Base-by-base conservation (phyloP, 495 filamentous ascomycete species). In the Podospora conica region DNA sequence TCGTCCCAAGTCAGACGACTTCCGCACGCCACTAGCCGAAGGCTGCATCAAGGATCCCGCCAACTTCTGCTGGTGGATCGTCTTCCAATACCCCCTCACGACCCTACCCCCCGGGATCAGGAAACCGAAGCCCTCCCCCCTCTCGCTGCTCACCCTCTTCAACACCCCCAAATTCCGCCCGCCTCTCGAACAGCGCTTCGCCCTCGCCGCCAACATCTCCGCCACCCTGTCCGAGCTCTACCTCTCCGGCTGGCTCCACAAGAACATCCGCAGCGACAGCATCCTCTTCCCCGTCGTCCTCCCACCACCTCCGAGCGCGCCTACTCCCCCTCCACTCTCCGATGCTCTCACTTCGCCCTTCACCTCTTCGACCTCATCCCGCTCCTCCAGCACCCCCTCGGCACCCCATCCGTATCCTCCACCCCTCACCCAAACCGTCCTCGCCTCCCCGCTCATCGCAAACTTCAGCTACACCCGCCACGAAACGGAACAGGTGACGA, bases 171-270 rank as follows among this genome's bases (percentile, higher is more conserved):
- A 66, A 12, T 64, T 64, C 62, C 62, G 62, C 18, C 64, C 64
- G 1, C 58, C 48, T 3, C 64, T 66, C n/a, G 64, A 66, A 12
- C 33, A 55, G 4, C 33, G 64, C 10, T 27, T 66, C 25, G 64
- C 58, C 18, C 48, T 66, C 18, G 64, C 64, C 40, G 55, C 40
- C 53, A 31, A 40, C n/a, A n/a, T 66, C 10, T 61, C 58, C 48
- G 22, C 40, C 9, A 66, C 64, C 48, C 33, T 66, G 27, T 61
- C 58, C 24, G 64, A 66, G 27, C 58, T 66, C 57, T 66, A 66
- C 58, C 18, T 56, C n/a, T 61, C 58, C 1, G 77, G 80, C 53
- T 85, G 80, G 82, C 73, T 84, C 10, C 83, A 84, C 73, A 85
- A 84, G 62, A 77, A 78, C 9, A 61, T 85, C 0, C 78, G 80